Evolutionary conservation across 2,329 filamentous ascomycete genomes (phyloP), one percentile per base, ranked within the genome.

Genomic region (Ophiostoma sp.): DNA sequence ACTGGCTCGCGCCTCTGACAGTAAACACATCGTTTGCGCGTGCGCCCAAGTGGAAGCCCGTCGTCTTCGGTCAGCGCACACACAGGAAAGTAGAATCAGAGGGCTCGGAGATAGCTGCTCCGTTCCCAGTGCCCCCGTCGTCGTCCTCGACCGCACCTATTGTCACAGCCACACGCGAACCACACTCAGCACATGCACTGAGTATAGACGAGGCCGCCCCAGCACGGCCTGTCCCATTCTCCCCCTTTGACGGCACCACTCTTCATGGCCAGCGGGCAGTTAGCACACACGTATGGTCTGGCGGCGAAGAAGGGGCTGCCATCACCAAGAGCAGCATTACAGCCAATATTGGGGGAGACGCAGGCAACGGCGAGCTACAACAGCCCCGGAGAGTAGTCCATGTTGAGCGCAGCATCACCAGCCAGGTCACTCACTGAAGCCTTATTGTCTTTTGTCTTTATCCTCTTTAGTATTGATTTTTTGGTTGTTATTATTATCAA

Each of bases 241-340:
- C 49, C 36, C 68, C 68, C 3, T 69, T 69, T 69, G 68, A 69
- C 52, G 68, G 68, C 11, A 63, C 16, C 16, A 16, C 27, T 36
- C 0, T 18, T 27, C 41, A 11, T 41, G 62, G 66, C 4, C n/a
- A 38, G 27, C 49, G 63, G 3, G 64, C 64, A 11, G 49, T 71
- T 12, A 65, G 55, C 66, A 71, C 68, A 3, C 66, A 60, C 4
- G 68, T 70, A 11, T 71, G 70, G 70, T 68, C 70, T 4, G 70
- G 69, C 6, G 45, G 62, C 16, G 36, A 62, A 2, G 66, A 65
- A 2, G 55, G 16, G 8, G 27, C 62, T 4, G 4, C 27, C 44
- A 40, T 47, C 41, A 18, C 44, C 49, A 27, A 18, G 8, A 16
- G 27, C 63, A 11, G 11, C 49, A 5, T n/a, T 42, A 11, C 52